A percentile compares a stretch with the other conserved stretches of the same genome.
These are phyloP conservation scores for Begonia masoniana DNA, from an alignment of 306 rosid species.

Conservation along the genomic window DNA sequence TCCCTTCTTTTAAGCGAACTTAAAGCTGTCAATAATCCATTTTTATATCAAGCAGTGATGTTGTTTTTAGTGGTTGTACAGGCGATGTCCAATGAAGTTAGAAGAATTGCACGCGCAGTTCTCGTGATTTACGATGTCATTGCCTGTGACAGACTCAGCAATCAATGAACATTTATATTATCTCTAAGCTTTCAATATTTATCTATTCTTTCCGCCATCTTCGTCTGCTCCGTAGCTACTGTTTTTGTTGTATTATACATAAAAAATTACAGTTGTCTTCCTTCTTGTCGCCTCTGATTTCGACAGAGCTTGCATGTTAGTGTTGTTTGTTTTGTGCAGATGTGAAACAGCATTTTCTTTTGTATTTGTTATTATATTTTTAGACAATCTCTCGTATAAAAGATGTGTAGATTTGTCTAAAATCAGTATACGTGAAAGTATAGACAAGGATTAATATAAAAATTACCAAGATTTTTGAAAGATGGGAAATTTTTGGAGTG, in stretches of 20 bases:
- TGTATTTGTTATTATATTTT: too few species aligned
- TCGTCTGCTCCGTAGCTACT: constrained; percentile 5
- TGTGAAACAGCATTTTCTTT: too few species aligned
- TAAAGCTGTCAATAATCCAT: constrained; percentile 19
- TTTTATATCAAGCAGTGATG: constrained; percentile 5
- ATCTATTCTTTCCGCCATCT: constrained; percentile 12
- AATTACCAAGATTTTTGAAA: too few species aligned
- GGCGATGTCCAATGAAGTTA: constrained; percentile 36
- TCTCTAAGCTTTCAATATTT: constrained; percentile 10
- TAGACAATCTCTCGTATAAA: too few species aligned
- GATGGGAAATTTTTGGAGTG: too few species aligned
- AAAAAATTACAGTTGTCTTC: constrained; percentile 11
- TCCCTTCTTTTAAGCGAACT: constrained; percentile 14
- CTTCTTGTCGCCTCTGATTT: constrained; percentile 11
- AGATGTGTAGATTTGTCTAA: too few species aligned
- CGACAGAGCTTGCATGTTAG: too few species aligned
- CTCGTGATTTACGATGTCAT: constrained; percentile 72
- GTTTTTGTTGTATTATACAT: too few species aligned
- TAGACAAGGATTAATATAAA: too few species aligned
- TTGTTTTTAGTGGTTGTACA: constrained; percentile 23
- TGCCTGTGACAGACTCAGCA: constrained; percentile 43
- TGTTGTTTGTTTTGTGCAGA: too few species aligned
- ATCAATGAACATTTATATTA: constrained; percentile 3
- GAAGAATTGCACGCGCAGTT: constrained; percentile 83
- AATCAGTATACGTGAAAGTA: too few species aligned